Percentiles rank a stretch among this genome's conserved stretches.
These are phyloP conservation scores for Chlorella variabilis DNA, from an alignment of 163 green algal species.

Conservation along the genomic window DNA sequence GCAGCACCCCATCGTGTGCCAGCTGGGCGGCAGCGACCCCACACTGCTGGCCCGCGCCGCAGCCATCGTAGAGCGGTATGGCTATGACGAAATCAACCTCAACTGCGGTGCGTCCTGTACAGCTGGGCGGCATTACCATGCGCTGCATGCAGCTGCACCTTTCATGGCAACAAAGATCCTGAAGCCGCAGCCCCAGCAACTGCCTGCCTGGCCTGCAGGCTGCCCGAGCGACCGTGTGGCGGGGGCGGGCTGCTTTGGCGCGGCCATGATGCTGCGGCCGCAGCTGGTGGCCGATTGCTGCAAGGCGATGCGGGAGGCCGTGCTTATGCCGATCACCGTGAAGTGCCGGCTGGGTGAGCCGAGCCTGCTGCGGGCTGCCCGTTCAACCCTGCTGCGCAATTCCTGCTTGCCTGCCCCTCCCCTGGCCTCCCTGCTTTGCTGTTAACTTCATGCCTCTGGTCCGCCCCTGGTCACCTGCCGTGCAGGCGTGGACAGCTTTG, in stretches of 20 bases:
- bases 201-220: slow-evolving; percentile 15
- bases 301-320: slow-evolving; percentile 66
- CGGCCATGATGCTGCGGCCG: slow-evolving; percentile 86
- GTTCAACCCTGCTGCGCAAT: too few species aligned
- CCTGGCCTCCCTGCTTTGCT: background rate
- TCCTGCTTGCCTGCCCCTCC: too few species aligned
- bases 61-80: slow-evolving; percentile 65
- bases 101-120: slow-evolving; percentile 77
- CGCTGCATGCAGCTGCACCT: too few species aligned
- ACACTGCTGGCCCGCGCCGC: slow-evolving; percentile 60
- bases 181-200: too few species aligned
- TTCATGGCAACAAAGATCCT: too few species aligned
- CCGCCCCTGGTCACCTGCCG: too few species aligned
- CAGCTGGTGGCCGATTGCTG: slow-evolving; percentile 80
- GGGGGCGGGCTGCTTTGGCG: slow-evolving; percentile 92
- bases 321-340: slow-evolving; percentile 79
- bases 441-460: background rate
- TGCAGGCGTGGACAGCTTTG: slow-evolving; percentile 75
- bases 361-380: too few species aligned
- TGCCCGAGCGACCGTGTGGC: slow-evolving; percentile 86
- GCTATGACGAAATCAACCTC: slow-evolving; percentile 92
- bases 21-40: slow-evolving; percentile 90
- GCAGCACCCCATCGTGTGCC: slow-evolving; percentile 92
- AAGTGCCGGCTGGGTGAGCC: slow-evolving; percentile 96
- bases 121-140: background rate